A percentile compares a stretch with the other conserved stretches of the same genome.
These are phyloP conservation scores for Blastomyces percursus DNA, from an alignment of 2,329 filamentous ascomycete genomes.

Conservation along the genomic window DNA sequence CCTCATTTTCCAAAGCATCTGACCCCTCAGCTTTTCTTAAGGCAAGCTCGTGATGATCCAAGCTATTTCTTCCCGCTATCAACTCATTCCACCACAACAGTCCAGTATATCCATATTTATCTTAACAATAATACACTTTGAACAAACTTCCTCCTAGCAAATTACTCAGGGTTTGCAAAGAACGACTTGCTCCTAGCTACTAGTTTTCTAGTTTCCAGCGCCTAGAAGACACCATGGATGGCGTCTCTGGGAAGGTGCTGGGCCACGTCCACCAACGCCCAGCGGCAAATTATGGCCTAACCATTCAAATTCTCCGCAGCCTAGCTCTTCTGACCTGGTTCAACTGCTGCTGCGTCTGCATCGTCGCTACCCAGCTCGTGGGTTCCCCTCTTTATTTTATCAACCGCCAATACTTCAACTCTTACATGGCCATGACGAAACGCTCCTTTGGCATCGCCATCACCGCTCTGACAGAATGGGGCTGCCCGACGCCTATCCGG, in stretches of 20 bases:
- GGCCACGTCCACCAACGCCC: slow-evolving; percentile 17
- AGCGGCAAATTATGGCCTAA: slow-evolving; percentile 35
- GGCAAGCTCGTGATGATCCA: not conserved
- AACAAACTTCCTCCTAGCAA: not conserved
- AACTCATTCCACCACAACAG: not conserved
- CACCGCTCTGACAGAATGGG: slow-evolving; percentile 52
- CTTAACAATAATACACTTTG: not conserved
- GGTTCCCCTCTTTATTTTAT: slow-evolving; percentile 52
- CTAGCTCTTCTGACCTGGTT: slow-evolving; percentile 37
- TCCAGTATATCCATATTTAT: not conserved
- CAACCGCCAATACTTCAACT: slow-evolving; percentile 51
- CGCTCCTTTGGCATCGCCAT: slow-evolving; percentile 54
- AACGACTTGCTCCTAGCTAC: not conserved
- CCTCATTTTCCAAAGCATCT: not conserved
- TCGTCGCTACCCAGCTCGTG: slow-evolving; percentile 47
- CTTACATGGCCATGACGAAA: slow-evolving; percentile 56
- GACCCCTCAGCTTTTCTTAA: not conserved
- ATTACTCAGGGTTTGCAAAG: not conserved
- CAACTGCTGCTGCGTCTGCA: slow-evolving; percentile 31
- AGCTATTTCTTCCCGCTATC: not conserved
- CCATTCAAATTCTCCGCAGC: slow-evolving; percentile 36
- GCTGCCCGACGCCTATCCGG: slow-evolving; percentile 50
- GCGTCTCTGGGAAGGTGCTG: slow-evolving; percentile 10
- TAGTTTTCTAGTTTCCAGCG: not conserved
- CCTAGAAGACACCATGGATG: slow-evolving; percentile 4